Conservation (phyloP, 805 yeast genomes). For the Lachancea thermotolerans region DNA sequence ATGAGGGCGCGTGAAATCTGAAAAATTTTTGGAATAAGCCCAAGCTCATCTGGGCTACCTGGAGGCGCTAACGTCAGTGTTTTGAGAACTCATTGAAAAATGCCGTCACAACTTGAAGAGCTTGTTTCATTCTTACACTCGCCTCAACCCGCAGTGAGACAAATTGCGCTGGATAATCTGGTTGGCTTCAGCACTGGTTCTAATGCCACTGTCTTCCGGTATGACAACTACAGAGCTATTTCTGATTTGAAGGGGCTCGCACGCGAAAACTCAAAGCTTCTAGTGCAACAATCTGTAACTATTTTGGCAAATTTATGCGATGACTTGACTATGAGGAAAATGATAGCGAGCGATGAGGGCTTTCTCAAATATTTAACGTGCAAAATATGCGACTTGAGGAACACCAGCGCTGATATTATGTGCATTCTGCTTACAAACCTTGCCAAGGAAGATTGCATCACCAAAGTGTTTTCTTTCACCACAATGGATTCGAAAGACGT, state of each 20-base stretch:
- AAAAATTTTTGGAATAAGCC: constrained; percentile 2
- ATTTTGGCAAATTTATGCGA: constrained; percentile 79
- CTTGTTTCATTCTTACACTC: constrained; percentile 77
- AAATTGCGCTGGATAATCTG: constrained; percentile 76
- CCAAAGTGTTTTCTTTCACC: constrained; percentile 40
- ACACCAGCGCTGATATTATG: constrained; percentile 70
- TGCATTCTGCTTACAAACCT: constrained; percentile 79
- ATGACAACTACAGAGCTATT: constrained; percentile 64
- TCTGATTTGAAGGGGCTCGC: constrained; percentile 61
- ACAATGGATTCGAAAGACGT: constrained; percentile 26
- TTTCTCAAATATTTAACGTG: constrained; percentile 45
- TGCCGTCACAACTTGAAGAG: constrained; percentile 50
- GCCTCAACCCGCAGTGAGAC: constrained; percentile 70
- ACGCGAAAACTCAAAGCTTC: constrained; percentile 45
- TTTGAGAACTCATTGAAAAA: constrained; percentile 13
- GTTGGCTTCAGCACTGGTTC: constrained; percentile 76
- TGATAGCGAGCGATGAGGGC: constrained; percentile 57
- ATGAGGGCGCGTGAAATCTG: background rate
- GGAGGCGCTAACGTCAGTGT: no score
- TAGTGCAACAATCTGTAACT: constrained; percentile 64
- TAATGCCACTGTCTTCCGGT: constrained; percentile 56
- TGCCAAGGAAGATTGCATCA: constrained; percentile 67
- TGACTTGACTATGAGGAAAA: constrained; percentile 52
- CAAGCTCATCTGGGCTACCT: background rate
- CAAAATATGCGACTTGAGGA: constrained; percentile 47